Base-by-base conservation (phyloP, 2,329 filamentous ascomycete genomes). In the Penicillium occitanis region DNA sequence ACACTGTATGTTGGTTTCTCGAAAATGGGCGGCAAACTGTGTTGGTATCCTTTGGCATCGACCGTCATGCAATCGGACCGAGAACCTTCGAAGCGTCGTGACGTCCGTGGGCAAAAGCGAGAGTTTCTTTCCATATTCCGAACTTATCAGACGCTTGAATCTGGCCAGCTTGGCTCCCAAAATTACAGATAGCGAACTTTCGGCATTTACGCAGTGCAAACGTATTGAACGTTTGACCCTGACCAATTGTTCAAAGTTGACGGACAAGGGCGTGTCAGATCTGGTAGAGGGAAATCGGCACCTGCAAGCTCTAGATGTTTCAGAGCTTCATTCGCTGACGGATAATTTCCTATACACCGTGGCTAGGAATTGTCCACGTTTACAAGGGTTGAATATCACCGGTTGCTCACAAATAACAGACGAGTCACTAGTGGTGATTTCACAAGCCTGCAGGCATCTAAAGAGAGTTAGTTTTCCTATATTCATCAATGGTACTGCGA, bases 21-120 rank as follows among this genome's bases (percentile, higher is more conserved):
- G 93, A 78, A 88, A 90, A 69, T 99, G 95, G 95, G 91, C 95
- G 33, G 85, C 90, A 69, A 97, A 97, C 75, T 90, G 91, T 61
- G 95, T 98, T 71, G 94, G 95, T 69, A 86, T 97, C 70, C 85
- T 99, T 25, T 99, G 95, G 95, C 93, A 97, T 78, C 87, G 95
- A 46, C 95, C 95, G 1, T 89, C 92, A 33, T 98, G 95, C 81
- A 93, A 90, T 73, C 92, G 88, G 72, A 97, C 92, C 91, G 80
- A 84, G 13, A 93, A 93, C 75, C 88, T 97, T 72, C 84, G 88
- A 73, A 90, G 83, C 70, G 95, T 99, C 70, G 93, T 93, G 74
- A 84, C 86, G 66, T 93, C 94, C 1, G 87, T 97, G 42, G 85
- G 87, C 55, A 84, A 88, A 33, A 81, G 86, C 40, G 81, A 88